Conservation (phyloP, 257 asterid species). For the Nyctanthes arbortristis region DNA sequence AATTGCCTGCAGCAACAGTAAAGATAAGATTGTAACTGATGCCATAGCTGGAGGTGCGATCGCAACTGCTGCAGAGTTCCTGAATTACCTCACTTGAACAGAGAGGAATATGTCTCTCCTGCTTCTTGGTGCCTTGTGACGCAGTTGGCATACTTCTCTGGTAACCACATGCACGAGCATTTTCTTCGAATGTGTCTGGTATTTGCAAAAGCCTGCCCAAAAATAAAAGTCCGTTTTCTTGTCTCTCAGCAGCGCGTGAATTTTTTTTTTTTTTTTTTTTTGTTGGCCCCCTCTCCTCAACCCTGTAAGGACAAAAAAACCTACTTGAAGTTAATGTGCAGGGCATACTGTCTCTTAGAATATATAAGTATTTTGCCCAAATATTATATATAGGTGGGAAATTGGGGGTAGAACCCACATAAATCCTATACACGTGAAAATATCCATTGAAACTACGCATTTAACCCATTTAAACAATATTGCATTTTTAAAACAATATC, state of each 20-base stretch:
- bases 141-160: background rate
- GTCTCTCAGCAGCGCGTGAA: background rate
- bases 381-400: no score
- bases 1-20: constrained; percentile 37
- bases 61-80: constrained; percentile 81
- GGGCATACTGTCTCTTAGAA: background rate
- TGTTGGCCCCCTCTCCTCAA: background rate
- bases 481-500: no score
- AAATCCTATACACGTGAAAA: no score
- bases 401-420: no score
- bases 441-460: no score
- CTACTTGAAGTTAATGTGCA: background rate
- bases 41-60: constrained; percentile 79
- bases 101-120: background rate
- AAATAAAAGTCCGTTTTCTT: background rate
- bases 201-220: background rate
- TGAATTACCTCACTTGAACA: constrained; percentile 48
- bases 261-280: no score
- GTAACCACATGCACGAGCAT: background rate
- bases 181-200: background rate
- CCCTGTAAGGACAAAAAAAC: background rate
- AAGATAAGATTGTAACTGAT: constrained; percentile 70
- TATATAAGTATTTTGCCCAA: no score
- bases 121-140: background rate
- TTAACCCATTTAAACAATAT: no score